Percentiles rank a stretch among this genome's conserved stretches.
These are phyloP conservation scores for Cyclanthera cordifolia DNA, from an alignment of 306 rosid species.

Conservation along the genomic window DNA sequence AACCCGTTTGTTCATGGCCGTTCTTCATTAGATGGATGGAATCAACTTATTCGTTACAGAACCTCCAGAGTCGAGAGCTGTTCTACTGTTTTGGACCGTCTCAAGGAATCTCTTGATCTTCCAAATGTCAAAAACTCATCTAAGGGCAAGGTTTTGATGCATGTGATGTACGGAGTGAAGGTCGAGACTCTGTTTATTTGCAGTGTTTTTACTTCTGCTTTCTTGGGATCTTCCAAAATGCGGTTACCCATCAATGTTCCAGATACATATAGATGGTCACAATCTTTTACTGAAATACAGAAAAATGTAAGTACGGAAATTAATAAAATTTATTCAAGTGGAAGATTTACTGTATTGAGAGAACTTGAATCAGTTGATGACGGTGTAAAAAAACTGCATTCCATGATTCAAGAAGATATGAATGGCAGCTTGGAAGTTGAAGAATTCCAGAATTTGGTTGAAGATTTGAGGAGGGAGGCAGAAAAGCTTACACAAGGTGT, in stretches of 20 bases:
- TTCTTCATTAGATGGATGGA: constrained; percentile 62
- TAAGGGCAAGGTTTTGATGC: constrained; percentile 72
- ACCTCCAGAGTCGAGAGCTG: constrained; percentile 45
- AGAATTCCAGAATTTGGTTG: constrained; percentile 21
- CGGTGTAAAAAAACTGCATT: constrained; percentile 38
- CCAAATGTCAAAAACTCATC: constrained; percentile 77
- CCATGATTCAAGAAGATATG: constrained; percentile 37
- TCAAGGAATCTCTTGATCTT: constrained; percentile 50
- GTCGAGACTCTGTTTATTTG: constrained; percentile 56
- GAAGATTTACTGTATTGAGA: constrained; percentile 29
- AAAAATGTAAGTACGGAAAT: constrained; percentile 28
- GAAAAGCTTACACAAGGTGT: constrained; percentile 54
- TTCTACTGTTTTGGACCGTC: constrained; percentile 26
- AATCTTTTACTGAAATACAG: constrained; percentile 45
- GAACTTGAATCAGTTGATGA: constrained; percentile 56
- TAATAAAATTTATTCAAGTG: constrained; percentile 16
- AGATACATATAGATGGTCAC: constrained; percentile 47
- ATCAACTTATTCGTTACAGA: constrained; percentile 30
- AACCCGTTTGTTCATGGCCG: constrained; percentile 33
- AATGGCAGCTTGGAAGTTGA: constrained; percentile 19
- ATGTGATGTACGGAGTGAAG: constrained; percentile 74
- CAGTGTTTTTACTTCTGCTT: constrained; percentile 48
- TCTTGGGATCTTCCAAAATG: constrained; percentile 46
- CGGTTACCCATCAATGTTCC: constrained; percentile 35
- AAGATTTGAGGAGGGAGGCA: constrained; percentile 28